Percentiles rank a stretch among this genome's conserved stretches.
phyloP scores from a whole-genome alignment of 139 green algal genomes.

The Coelastrella sp. region DNA sequence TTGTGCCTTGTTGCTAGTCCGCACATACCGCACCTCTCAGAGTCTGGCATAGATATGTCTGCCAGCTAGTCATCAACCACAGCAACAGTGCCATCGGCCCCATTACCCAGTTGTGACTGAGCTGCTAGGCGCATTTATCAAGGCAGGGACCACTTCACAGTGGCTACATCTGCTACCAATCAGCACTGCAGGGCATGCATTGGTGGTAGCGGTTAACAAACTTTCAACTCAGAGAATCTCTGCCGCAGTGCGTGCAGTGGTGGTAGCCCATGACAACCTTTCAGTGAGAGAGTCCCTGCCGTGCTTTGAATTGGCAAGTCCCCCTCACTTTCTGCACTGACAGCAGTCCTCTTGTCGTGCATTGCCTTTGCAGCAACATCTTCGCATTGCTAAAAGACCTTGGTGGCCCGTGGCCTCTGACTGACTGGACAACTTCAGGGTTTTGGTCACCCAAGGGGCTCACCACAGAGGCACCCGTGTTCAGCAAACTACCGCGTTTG shows the following conservation, averaged over 20 bases:
- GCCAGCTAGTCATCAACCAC: too few relatives aligned
- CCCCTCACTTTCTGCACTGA: not conserved
- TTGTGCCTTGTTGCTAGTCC: too few relatives aligned
- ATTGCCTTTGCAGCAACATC: conserved; percentile 57
- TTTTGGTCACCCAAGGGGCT: conserved; percentile 80
- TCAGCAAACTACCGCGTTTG: conserved; percentile 77
- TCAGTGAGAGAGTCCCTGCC: not conserved
- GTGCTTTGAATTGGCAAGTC: not conserved
- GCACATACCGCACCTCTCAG: too few relatives aligned
- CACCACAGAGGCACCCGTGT: conserved; percentile 81
- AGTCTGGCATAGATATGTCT: too few relatives aligned
- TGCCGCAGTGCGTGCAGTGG: not conserved
- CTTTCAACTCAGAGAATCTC: too few relatives aligned
- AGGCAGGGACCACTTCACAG: too few relatives aligned
- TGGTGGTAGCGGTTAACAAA: too few relatives aligned
- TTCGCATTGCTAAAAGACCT: conserved; percentile 75
- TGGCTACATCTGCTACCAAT: too few relatives aligned
- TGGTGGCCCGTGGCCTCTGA: conserved; percentile 83
- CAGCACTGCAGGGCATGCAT: too few relatives aligned
- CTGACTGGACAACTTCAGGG: conserved; percentile 79
- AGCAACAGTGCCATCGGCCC: too few relatives aligned
- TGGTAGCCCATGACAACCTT: not conserved
- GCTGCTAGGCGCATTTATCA: too few relatives aligned
- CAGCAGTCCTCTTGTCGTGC: not conserved
- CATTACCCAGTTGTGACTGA: too few relatives aligned